phyloP scores from a whole-genome alignment of 257 asterid genomes.

The Scutellaria baicalensis region DNA sequence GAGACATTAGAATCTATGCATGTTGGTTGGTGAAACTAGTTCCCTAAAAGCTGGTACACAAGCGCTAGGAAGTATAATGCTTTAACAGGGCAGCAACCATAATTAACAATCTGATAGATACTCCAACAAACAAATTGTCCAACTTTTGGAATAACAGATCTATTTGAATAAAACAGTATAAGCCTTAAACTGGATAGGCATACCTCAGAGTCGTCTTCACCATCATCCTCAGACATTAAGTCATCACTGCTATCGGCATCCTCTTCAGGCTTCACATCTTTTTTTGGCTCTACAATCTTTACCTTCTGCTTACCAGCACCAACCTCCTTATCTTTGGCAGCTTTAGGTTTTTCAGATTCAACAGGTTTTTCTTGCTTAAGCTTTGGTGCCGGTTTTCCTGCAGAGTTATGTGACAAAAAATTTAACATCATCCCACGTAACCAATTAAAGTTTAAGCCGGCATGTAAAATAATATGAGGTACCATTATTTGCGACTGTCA shows the following conservation, averaged over 20 bases:
- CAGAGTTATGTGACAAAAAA: not conserved
- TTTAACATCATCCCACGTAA: not conserved
- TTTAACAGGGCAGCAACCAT: not conserved
- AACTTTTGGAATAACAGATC: not conserved
- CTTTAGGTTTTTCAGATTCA: conserved; percentile 33
- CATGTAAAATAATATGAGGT: not conserved
- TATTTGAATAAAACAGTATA: not conserved
- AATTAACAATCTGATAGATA: not conserved
- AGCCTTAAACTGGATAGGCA: not conserved
- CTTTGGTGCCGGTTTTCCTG: conserved; percentile 36
- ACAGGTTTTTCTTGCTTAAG: conserved; percentile 43
- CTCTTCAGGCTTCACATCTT: conserved; percentile 19
- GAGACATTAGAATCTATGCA: not conserved
- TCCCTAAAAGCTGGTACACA: not conserved
- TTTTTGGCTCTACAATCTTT: conserved; percentile 56
- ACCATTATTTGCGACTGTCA: conserved; percentile 43
- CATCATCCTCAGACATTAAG: conserved; percentile 44
- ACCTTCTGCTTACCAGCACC: conserved; percentile 59
- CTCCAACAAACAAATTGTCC: not conserved
- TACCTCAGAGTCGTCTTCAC: conserved; percentile 39
- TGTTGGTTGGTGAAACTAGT: not conserved
- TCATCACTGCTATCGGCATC: conserved; percentile 42
- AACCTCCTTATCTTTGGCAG: conserved; percentile 38
- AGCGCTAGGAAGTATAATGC: not conserved
- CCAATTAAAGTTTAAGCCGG: not conserved